Evolutionary conservation across 305 asterid species (phyloP), one percentile per base, ranked within the genome.

Genomic region (Nicotiana rustica): DNA sequence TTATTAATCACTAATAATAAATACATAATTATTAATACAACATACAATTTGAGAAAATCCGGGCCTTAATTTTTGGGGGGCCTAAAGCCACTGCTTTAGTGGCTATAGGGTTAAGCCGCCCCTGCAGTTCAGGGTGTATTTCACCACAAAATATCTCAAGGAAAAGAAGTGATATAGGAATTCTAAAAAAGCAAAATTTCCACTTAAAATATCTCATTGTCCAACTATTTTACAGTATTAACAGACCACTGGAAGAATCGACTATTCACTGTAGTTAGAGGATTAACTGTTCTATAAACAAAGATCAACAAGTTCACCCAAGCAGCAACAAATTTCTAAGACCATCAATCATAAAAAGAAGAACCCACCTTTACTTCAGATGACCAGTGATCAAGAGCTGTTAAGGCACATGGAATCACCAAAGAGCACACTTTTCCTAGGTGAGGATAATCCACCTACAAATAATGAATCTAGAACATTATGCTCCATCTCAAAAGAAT

Each of bases 331-430:
- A 73, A 52, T 52, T 52, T 52, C 47, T 14, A 71, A 47, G 61
- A 71, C 19, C 61, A 52, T 44, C 47, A 75, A 75, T 25, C 14
- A 82, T 73, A 83, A 8, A 59, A 18, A 41, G 60, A 85, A 62
- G 78, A 52, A 31, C 95, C 79, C 83, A 96, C 99, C 87, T 96
- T 96, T 68, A 96, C 99, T 89, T 93, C 92, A 0, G 97, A 92
- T 41, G 97, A 96, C 99, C 99, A 94, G 86, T 96, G 99, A 92
- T 96, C 99, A 77, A 96, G 94, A 82, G 97, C 92, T 61, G 96
- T 90, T 62, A 96, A 87, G 71, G 94, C 96, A 90, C 97, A 92
- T 15, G 99, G 99, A 85, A 96, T 89, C 88, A 94, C 90, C 92
- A 91, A 89, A 85, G 91, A 85, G 80, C 93, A 91, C 80, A 96